Conservation (phyloP, 495 filamentous ascomycete species). For the Parachaetomium inaequale region DNA sequence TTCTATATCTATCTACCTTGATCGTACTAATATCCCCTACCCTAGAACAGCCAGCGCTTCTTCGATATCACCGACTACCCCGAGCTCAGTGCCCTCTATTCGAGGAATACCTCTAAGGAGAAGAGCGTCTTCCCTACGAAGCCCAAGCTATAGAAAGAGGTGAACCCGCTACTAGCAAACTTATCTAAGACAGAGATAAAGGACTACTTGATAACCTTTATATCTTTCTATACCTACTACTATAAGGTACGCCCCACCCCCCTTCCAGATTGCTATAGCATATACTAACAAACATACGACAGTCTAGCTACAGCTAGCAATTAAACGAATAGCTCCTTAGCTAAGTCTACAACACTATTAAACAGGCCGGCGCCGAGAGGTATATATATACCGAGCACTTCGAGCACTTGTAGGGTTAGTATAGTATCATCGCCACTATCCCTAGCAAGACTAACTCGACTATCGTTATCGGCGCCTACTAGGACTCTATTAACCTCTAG, state of each 20-base stretch:
- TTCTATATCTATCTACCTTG: not conserved
- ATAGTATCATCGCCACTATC: slow-evolving; percentile 87
- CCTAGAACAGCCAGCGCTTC: slow-evolving; percentile 78
- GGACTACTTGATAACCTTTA: slow-evolving; percentile 54
- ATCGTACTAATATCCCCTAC: slow-evolving; percentile 31
- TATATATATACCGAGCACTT: slow-evolving; percentile 69
- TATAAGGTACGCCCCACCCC: slow-evolving; percentile 27
- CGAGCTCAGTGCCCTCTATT: slow-evolving; percentile 50
- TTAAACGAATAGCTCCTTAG: slow-evolving; percentile 84
- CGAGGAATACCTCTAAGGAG: slow-evolving; percentile 38
- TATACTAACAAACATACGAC: slow-evolving; percentile 61
- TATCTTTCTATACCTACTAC: slow-evolving; percentile 35
- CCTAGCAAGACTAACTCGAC: slow-evolving; percentile 84
- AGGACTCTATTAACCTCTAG: slow-evolving; percentile 83
- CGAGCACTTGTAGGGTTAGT: slow-evolving; percentile 82
- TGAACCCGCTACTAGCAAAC: slow-evolving; percentile 61
- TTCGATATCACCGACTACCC: slow-evolving; percentile 84
- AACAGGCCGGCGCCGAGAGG: slow-evolving; percentile 63
- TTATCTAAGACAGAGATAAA: slow-evolving; percentile 76
- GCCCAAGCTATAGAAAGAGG: slow-evolving; percentile 59
- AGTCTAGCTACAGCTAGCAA: slow-evolving; percentile 79
- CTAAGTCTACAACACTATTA: slow-evolving; percentile 69
- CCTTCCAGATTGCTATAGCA: not conserved
- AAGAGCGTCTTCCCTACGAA: slow-evolving; percentile 62
- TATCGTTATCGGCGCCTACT: slow-evolving; percentile 62